phyloP scores from a whole-genome alignment of 345 rosid genomes.

The Lepidium didymum region DNA sequence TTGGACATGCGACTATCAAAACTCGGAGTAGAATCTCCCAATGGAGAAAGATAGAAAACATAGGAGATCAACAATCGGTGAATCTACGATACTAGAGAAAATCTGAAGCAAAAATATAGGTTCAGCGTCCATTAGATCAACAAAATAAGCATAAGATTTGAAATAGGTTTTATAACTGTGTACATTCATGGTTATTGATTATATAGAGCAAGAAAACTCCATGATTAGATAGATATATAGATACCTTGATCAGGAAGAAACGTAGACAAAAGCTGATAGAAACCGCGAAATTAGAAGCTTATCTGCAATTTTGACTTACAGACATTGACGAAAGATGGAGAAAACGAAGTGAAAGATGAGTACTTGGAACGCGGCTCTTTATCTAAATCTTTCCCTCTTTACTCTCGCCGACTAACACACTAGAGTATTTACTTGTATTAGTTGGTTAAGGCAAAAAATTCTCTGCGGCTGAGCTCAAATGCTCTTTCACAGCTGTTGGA shows the following conservation, averaged over 20 bases:
- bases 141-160: not conserved
- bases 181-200: not conserved
- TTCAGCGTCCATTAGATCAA: not conserved
- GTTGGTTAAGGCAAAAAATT: slow-evolving; percentile 1
- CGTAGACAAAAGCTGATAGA: not conserved
- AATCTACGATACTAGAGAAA: not conserved
- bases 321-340: not conserved
- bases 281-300: not conserved
- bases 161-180: not conserved
- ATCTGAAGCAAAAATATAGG: not conserved
- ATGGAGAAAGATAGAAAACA: not conserved
- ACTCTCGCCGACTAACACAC: not conserved
- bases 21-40: not conserved
- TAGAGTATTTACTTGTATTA: not conserved
- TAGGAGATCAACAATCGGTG: not conserved
- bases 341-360: not conserved
- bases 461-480: not conserved
- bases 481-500: slow-evolving; percentile 10
- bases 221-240: not conserved
- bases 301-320: not conserved
- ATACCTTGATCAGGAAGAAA: slow-evolving; percentile 24
- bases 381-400: not conserved
- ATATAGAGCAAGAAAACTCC: not conserved
- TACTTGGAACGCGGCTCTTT: not conserved
- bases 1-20: not conserved